Percentiles rank a stretch among this genome's conserved stretches.
phyloP scores from a whole-genome alignment of 2,329 filamentous ascomycete genomes.

The Monosporascus sp. region DNA sequence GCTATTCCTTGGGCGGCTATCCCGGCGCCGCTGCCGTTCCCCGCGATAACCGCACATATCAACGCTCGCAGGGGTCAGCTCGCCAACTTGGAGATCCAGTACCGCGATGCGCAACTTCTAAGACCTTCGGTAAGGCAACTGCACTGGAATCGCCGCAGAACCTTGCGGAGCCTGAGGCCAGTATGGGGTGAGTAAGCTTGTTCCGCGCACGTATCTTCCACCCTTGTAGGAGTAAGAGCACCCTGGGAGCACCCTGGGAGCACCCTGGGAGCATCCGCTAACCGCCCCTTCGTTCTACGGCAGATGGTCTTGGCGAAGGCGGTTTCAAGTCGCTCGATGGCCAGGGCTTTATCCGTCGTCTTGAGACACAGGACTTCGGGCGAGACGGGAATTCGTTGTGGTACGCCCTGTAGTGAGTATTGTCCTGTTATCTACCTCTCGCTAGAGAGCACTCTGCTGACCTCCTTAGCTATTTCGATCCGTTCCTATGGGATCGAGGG shows the following conservation, averaged over 20 bases:
- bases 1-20: neutral
- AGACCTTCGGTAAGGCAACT: neutral
- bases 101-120: neutral
- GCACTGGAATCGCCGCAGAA: neutral
- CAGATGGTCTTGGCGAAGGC: neutral
- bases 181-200: neutral
- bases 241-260: no score
- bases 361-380: neutral
- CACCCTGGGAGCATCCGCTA: no score
- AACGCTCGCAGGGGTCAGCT: neutral
- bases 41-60: neutral
- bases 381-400: neutral
- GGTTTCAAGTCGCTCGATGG: neutral
- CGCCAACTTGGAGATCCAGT: neutral
- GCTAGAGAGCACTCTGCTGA: neutral
- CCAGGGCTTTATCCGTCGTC: neutral
- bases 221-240: no score
- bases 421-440: neutral
- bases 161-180: neutral
- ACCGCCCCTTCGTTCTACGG: neutral
- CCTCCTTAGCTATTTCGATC: neutral
- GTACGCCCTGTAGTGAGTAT: neutral
- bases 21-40: neutral
- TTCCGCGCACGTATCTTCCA: neutral
- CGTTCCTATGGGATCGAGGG: neutral